Percentiles rank a stretch among this genome's conserved stretches.
Evolutionary conservation across 257 asterid genomes (phyloP).

Genomic region (Marsdenia floribunda): DNA sequence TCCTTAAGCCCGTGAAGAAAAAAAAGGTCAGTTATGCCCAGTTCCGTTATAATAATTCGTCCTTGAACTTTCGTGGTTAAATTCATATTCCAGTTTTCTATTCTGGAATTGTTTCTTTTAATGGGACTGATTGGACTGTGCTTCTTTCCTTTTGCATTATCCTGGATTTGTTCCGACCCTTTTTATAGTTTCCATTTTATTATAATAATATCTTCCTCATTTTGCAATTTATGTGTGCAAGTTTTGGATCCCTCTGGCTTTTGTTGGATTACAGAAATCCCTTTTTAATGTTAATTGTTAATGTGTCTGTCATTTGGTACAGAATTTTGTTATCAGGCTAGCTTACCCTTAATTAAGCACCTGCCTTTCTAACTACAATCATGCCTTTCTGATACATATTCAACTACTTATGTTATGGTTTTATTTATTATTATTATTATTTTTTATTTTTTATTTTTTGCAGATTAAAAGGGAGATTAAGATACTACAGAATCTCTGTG

Average conservation of each 20-base stretch:
- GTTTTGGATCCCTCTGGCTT: background rate
- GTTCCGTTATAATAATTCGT: background rate
- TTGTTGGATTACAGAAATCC: background rate
- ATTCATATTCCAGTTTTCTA: background rate
- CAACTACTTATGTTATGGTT: constrained; percentile 11
- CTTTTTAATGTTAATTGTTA: background rate
- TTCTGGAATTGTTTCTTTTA: background rate
- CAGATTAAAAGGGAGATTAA: constrained; percentile 96
- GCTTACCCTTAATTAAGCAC: background rate
- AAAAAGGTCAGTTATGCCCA: constrained; percentile 51
- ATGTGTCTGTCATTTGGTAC: background rate
- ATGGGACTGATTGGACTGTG: background rate
- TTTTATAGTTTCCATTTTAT: background rate
- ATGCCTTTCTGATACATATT: background rate
- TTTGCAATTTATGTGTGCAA: background rate
- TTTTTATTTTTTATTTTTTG: constrained; percentile 14
- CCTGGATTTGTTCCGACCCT: background rate
- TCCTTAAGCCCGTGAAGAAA: constrained; percentile 94
- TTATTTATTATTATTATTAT: background rate
- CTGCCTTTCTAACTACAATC: background rate
- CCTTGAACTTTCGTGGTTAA: background rate
- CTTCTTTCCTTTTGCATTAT: background rate
- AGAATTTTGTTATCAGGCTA: background rate
- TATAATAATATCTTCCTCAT: background rate
- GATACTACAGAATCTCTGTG: constrained; percentile 82